Conservation (phyloP, 192 early-diverging fungal species). For the Spinellus fusiger region DNA sequence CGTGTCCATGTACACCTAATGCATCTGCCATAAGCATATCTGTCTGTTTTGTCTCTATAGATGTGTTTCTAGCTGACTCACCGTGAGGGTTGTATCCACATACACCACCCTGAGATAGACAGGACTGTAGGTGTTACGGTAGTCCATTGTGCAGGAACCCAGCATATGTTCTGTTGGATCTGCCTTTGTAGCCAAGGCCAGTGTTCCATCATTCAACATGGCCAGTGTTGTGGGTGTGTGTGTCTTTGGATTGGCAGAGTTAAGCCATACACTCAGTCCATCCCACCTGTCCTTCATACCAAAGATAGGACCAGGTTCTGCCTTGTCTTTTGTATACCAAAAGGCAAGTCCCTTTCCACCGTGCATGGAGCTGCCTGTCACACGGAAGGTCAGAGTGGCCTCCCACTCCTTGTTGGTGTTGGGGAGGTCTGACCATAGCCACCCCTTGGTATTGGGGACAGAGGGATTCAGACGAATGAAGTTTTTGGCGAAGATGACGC, state of each 20-base stretch:
- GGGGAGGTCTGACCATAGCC: conserved; percentile 52
- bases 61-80: conserved; percentile 18
- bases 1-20: conserved; percentile 43
- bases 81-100: conserved; percentile 44
- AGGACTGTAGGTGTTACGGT: conserved; percentile 54
- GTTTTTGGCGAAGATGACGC: conserved; percentile 29
- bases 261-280: conserved; percentile 62
- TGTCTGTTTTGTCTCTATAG: not conserved
- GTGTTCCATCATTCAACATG: conserved; percentile 57
- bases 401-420: conserved; percentile 71
- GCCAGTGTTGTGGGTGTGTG: conserved; percentile 50
- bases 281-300: conserved; percentile 62
- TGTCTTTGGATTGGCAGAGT: conserved; percentile 46
- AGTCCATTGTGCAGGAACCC: conserved; percentile 57
- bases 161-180: conserved; percentile 38
- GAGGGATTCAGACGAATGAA: conserved; percentile 57
- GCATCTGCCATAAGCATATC: conserved; percentile 21
- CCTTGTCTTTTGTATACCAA: conserved; percentile 68
- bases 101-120: conserved; percentile 57
- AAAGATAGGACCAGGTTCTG: conserved; percentile 51
- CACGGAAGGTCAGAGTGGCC: conserved; percentile 55
- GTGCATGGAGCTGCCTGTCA: conserved; percentile 47
- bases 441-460: conserved; percentile 46
- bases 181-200: conserved; percentile 28
- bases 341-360: conserved; percentile 77